Evolutionary conservation across 805 yeast genomes (phyloP), one percentile per base, ranked within the genome.

Genomic region (Yarrowia osloensis): DNA sequence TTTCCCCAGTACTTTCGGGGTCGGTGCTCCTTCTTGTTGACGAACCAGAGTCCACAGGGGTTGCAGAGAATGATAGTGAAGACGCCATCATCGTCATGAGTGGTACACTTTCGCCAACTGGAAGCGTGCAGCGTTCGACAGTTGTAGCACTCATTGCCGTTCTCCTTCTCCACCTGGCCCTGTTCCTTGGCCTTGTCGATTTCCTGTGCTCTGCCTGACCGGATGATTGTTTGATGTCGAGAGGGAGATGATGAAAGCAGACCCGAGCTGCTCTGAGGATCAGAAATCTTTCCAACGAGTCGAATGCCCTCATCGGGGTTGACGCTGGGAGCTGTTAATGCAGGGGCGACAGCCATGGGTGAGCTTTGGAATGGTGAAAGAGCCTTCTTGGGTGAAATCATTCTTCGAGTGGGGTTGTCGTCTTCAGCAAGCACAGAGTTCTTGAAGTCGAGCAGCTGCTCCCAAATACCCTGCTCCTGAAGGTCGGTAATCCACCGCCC

Each of bases 51-150:
- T 12, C 75, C 76, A 67, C 76, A 73, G 1, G 76, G 73, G 61
- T 73, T 73, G 62, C 76, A 73, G 26, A 73, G 66, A 6, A 68
- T 49, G 26, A 44, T 44, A 1, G 54, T 31, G 44, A 61, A 61
- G 44, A 33, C 33, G 9, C 67, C 70, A 31, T 68, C 69, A 26
- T 65, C 67, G 12, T 67, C 68, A 37, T 67, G 65, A 15, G 68
- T 69, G 12, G 62, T 59, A 35, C 72, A 68, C 29, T 69, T 68
- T 47, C 77, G 61, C 78, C 77, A 75, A 15, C 76, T 71, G 29
- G 74, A 54, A 4, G 76, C 73, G 44, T 68, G 67, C 24, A 73
- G 70, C 15, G 69, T 70, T n/a, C 77, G 76, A 55, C 78, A 76
- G 67, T 76, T 76, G 37, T 70, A 73, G 55, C 78, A 76, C 44